phyloP scores from a whole-genome alignment of 2,329 filamentous ascomycete genomes.

The Ceratocystis destructans region DNA sequence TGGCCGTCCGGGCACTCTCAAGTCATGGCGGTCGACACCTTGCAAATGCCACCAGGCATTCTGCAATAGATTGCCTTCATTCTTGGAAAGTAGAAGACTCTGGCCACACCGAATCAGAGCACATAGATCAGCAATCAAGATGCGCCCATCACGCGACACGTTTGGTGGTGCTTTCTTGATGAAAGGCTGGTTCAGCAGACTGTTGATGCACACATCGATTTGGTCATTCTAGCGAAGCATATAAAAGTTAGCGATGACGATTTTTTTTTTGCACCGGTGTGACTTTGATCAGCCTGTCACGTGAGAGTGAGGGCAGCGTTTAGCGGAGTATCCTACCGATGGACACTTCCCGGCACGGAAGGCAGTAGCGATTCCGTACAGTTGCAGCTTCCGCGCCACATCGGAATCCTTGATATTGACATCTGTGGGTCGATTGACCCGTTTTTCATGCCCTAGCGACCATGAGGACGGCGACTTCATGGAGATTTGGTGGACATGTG shows the following conservation, averaged over 20 bases:
- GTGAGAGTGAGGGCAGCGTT: neutral
- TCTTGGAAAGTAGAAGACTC: constrained; percentile 77
- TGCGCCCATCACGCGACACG: constrained; percentile 69
- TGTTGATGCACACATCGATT: constrained; percentile 90
- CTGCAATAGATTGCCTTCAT: constrained; percentile 83
- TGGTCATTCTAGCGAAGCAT: constrained; percentile 58
- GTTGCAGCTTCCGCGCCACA: constrained; percentile 84
- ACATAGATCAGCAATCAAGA: constrained; percentile 62
- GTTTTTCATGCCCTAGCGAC: constrained; percentile 18
- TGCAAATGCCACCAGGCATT: constrained; percentile 95
- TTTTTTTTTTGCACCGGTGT: neutral
- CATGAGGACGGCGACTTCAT: neutral
- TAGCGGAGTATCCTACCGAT: constrained; percentile 45
- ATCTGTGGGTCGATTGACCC: constrained; percentile 63
- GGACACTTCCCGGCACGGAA: constrained; percentile 84
- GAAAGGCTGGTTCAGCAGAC: constrained; percentile 58
- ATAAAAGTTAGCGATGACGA: neutral
- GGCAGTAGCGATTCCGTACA: constrained; percentile 79
- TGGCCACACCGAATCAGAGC: constrained; percentile 76
- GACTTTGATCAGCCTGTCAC: neutral
- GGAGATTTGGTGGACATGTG: neutral
- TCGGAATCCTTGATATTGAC: constrained; percentile 66
- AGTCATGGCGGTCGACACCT: constrained; percentile 51
- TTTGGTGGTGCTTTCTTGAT: constrained; percentile 57
- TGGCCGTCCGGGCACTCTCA: constrained; percentile 50